Percentiles rank a stretch among this genome's conserved stretches.
Evolutionary conservation across 805 yeast genomes (phyloP).

Genomic region (Lipomyces lipofer): DNA sequence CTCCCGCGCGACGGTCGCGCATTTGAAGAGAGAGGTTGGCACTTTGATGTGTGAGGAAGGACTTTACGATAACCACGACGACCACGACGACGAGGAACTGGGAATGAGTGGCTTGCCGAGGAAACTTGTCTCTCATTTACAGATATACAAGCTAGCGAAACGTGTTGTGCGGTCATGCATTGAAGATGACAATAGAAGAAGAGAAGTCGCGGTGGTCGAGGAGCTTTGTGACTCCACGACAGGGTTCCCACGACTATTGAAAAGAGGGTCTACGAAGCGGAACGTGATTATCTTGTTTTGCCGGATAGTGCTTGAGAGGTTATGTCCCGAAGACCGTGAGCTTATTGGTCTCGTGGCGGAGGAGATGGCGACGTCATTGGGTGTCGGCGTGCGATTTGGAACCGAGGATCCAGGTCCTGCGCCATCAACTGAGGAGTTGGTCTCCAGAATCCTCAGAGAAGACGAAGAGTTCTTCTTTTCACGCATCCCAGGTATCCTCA

Average conservation of each 20-base stretch:
- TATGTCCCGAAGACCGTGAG: background rate
- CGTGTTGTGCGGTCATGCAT: background rate
- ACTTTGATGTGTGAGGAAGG: constrained; percentile 9
- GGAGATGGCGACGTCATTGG: background rate
- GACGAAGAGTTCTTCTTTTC: constrained; percentile 9
- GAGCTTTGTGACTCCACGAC: background rate
- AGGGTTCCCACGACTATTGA: constrained; percentile 3
- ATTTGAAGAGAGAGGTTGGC: constrained; percentile 7
- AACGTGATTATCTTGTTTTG: constrained; percentile 1
- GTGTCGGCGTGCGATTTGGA: background rate
- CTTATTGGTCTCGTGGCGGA: background rate
- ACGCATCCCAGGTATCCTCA: constrained; percentile 13
- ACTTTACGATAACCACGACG: constrained; percentile 6
- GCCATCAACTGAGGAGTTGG: background rate
- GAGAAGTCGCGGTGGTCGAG: background rate
- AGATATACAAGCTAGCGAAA: constrained; percentile 1
- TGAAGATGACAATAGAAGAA: too few species aligned
- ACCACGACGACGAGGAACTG: background rate
- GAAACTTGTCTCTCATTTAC: background rate
- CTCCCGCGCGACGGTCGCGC: constrained; percentile 2
- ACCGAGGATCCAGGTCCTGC: too few species aligned
- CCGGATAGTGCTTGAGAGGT: background rate
- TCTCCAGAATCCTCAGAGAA: background rate
- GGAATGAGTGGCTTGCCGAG: background rate
- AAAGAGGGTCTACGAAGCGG: background rate